phyloP scores from a whole-genome alignment of 108 stramenopile genomes.

The Ochromonas danica region DNA sequence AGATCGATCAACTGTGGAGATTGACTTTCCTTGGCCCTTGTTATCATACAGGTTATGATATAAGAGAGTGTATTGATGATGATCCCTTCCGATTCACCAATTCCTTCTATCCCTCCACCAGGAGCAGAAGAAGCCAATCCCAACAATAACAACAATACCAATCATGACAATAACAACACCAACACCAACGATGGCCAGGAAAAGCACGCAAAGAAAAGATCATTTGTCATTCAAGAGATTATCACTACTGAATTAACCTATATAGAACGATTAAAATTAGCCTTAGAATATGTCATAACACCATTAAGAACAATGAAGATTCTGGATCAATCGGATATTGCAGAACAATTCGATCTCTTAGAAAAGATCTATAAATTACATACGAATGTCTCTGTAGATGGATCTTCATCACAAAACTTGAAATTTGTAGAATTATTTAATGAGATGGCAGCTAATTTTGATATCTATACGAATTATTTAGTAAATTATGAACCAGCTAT shows the following conservation, averaged over 20 bases:
- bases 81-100: too few species aligned
- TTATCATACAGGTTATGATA: too few species aligned
- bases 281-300: background rate
- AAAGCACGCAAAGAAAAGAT: conserved; percentile 22
- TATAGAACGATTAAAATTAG: conserved; percentile 2
- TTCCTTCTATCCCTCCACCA: too few species aligned
- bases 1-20: too few species aligned
- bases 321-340: background rate
- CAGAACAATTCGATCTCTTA: background rate
- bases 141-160: too few species aligned
- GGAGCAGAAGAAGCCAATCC: too few species aligned
- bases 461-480: conserved; percentile 25
- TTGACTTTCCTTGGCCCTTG: too few species aligned
- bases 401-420: background rate
- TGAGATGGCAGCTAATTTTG: background rate
- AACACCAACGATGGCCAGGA: too few species aligned
- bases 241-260: conserved; percentile 11
- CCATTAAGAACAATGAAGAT: background rate
- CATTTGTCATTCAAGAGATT: conserved; percentile 29
- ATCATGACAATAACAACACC: too few species aligned
- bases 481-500: conserved; percentile 8
- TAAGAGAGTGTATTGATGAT: too few species aligned
- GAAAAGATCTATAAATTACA: conserved; percentile 24
- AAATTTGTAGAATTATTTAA: conserved; percentile 20
- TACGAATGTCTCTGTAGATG: background rate